Conservation (phyloP, 1,139 yeast genomes). For the Insectozyma bohioensis region DNA sequence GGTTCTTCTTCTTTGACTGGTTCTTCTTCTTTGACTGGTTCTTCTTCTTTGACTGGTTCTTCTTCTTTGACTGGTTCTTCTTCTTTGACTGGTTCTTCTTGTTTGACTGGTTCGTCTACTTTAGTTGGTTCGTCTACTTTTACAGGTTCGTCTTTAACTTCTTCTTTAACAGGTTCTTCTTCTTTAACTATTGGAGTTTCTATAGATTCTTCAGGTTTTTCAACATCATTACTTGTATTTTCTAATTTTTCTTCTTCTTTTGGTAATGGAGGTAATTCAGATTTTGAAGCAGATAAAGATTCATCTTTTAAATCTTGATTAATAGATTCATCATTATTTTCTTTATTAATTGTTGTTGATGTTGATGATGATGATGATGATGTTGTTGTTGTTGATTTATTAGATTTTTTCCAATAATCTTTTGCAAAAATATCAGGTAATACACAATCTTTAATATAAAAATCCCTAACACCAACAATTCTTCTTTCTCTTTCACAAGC, state of each 20-base stretch:
- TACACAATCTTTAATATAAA: constrained; percentile 57
- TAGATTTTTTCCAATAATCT: constrained; percentile 36
- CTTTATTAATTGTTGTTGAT: not conserved
- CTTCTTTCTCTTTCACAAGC: constrained; percentile 91
- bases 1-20: constrained; percentile 20
- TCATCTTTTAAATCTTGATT: constrained; percentile 4
- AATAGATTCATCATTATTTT: constrained; percentile 3
- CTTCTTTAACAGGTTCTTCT: constrained; percentile 3
- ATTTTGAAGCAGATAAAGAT: not conserved
- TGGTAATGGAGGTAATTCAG: constrained; percentile 7
- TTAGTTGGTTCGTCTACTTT: constrained; percentile 14
- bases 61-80: too few species aligned
- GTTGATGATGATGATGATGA: too few species aligned
- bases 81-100: constrained; percentile 10
- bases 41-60: too few species aligned
- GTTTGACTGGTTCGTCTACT: constrained; percentile 12
- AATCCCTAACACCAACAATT: constrained; percentile 89
- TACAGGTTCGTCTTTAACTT: constrained; percentile 10
- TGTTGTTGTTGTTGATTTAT: constrained; percentile 1
- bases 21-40: constrained; percentile 18
- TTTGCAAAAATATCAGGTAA: constrained; percentile 48
- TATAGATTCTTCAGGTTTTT: constrained; percentile 5
- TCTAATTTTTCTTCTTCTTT: constrained; percentile 2
- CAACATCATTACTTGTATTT: constrained; percentile 3
- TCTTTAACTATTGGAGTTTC: constrained; percentile 5